Conservation (phyloP, 176 grass and related monocot genomes). For the Tuctoria greenei region DNA sequence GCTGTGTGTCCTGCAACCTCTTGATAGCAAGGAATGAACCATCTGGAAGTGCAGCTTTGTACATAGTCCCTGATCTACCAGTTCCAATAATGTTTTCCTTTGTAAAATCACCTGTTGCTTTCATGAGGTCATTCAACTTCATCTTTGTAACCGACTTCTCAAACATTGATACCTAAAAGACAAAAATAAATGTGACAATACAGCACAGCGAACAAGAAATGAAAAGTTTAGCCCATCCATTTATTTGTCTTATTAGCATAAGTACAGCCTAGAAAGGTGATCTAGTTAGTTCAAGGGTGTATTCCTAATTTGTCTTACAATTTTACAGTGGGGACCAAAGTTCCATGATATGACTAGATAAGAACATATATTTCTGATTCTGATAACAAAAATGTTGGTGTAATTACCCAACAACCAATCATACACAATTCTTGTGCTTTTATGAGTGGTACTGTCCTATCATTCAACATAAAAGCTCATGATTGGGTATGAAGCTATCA, state of each 20-base stretch:
- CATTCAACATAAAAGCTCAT: neutral
- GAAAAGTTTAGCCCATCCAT: neutral
- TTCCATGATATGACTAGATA: neutral
- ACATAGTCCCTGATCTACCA: constrained; percentile 70
- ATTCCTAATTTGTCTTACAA: neutral
- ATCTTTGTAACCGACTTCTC: constrained; percentile 93
- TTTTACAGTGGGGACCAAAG: neutral
- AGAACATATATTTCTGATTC: neutral
- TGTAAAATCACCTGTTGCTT: constrained; percentile 82
- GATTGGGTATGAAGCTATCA: neutral
- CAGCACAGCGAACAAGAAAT: neutral
- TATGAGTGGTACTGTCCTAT: neutral
- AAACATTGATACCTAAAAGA: constrained; percentile 79
- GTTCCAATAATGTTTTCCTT: constrained; percentile 84
- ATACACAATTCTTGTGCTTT: neutral
- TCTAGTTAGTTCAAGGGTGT: neutral
- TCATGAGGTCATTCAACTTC: constrained; percentile 85
- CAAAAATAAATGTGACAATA: constrained; percentile 15
- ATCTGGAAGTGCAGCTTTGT: constrained; percentile 82
- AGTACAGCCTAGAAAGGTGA: neutral
- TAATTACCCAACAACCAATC: neutral
- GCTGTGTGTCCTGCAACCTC: constrained; percentile 79
- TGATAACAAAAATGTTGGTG: neutral
- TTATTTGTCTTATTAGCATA: constrained; percentile 1
- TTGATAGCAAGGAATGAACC: constrained; percentile 87